Base-by-base conservation (phyloP, 108 stramenopile genomes). In the Skeletonema costatum region DNA sequence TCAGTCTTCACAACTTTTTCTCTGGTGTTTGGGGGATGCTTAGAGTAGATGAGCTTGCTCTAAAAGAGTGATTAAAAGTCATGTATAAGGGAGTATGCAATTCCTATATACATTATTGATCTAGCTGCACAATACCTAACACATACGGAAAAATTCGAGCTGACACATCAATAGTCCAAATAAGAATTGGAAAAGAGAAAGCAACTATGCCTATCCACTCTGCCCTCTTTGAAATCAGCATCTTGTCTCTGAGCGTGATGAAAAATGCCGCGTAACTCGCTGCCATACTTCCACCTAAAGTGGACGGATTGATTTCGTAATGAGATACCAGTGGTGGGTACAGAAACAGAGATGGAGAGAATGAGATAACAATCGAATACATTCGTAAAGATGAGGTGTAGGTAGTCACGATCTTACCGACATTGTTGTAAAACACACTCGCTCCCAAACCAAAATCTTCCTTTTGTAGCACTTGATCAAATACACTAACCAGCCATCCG, bases 211-310 rank as follows among this genome's bases (percentile, higher is more conserved):
- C 46, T 9, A 9, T 31, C 68, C 68, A 13, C 53, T 74, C 73
- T 29, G 19, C 66, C 2, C 19, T 56, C 73, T 74, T 74, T 41
- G 67, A 70, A 32, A 74, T 74, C 1, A 74, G 73, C 73, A 32
- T 74, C 44, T 74, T 74, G 33, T 74, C 73, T 29, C 73, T 16
- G 5, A 74, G 25, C 0, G 73, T 74, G 19, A 74, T 67, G 56
- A 74, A 74, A 14, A 74, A 32, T 9, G 30, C 16, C 19, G 53
- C 73, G 29, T 69, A 69, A 21, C 50, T 59, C 6, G 73, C 73
- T 31, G 46, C 73, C 46, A 68, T 30, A 53, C 68, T 69, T 13
- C 17, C 50, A 19, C 50, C 50, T 51, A 17, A 39, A 41, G 39
- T 41, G 1, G 10, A 41, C 10, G 11, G 39, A 41, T 41, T 41